A percentile compares a stretch with the other conserved stretches of the same genome.
phyloP scores from a whole-genome alignment of 805 yeast species.

The Saturnispora serradocipensis region DNA sequence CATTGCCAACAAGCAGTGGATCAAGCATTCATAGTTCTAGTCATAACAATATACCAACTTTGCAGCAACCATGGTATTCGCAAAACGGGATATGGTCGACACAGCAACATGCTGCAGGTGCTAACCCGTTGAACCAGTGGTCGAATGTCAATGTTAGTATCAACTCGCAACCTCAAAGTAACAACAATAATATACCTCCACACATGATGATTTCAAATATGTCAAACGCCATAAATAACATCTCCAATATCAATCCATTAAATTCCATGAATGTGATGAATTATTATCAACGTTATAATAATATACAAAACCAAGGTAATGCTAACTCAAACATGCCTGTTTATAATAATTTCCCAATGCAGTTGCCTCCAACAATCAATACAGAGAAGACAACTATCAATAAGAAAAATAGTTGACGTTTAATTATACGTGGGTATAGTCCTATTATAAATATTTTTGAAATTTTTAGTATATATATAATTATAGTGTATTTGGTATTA shows the following conservation, averaged over 20 bases:
- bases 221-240: not conserved
- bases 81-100: not conserved
- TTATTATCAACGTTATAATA: not conserved
- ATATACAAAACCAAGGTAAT: not conserved
- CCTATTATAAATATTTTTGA: not conserved
- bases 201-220: conserved; percentile 1
- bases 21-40: not conserved
- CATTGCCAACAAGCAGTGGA: not conserved
- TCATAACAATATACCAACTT: not conserved
- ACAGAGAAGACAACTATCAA: not conserved
- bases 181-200: not conserved
- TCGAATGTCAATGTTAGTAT: not conserved
- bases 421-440: not conserved
- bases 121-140: conserved; percentile 1
- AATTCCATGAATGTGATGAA: not conserved
- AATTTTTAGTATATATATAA: not conserved
- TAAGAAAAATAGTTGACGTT: not conserved
- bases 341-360: not conserved
- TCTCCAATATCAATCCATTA: not conserved
- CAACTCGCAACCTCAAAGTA: not conserved
- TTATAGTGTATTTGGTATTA: not conserved
- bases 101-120: not conserved
- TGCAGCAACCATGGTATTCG: not conserved
- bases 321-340: not conserved
- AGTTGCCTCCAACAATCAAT: not conserved